Percentiles rank a stretch among this genome's conserved stretches.
phyloP scores from a whole-genome alignment of 352 stramenopile genomes.

The Globisporangium splendens region DNA sequence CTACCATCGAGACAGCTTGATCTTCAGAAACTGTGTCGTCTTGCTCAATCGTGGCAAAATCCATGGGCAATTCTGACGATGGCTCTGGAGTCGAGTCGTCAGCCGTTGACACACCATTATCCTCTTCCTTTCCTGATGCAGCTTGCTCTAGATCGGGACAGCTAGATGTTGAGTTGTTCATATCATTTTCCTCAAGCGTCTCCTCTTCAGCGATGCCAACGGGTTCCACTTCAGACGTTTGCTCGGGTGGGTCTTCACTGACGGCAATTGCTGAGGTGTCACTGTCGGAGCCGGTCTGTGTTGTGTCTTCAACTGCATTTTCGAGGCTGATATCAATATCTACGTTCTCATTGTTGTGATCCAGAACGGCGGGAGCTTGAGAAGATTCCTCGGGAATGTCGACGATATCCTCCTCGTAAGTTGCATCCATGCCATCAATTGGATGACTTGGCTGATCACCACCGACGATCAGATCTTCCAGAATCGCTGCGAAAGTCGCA shows the following conservation, averaged over 20 bases:
- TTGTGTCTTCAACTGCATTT: no score
- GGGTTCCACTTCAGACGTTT: no score
- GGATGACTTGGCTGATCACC: background rate
- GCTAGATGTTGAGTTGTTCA: background rate
- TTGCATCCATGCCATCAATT: background rate
- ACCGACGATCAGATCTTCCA: background rate
- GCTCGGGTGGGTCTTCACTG: no score
- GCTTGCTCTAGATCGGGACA: background rate
- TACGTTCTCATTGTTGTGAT: background rate
- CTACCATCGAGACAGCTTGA: background rate
- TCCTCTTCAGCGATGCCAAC: background rate
- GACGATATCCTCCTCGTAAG: background rate
- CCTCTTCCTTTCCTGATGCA: background rate
- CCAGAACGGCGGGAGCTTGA: background rate
- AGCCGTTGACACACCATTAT: background rate
- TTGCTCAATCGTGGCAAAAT: background rate
- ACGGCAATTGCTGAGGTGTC: no score
- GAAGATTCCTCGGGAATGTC: background rate
- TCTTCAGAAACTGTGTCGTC: background rate
- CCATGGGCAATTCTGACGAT: background rate
- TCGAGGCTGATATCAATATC: background rate
- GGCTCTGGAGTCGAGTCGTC: background rate
- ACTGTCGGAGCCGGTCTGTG: no score
- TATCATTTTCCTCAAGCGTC: background rate
- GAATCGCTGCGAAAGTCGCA: background rate